Evolutionary conservation across 2,329 filamentous ascomycete species (phyloP), one percentile per base, ranked within the genome.

Genomic region (Pseudocercospora crystallina): DNA sequence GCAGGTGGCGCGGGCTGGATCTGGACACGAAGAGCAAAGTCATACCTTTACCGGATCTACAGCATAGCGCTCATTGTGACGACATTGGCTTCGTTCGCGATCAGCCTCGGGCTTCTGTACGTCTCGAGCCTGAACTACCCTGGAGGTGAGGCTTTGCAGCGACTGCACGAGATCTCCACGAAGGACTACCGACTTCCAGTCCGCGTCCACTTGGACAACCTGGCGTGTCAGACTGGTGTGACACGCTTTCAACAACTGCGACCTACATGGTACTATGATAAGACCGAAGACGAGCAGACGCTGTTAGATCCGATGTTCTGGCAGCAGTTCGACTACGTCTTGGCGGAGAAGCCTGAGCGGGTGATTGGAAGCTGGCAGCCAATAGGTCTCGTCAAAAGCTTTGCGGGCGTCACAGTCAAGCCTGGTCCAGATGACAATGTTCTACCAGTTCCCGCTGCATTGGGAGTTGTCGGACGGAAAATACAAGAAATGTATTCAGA

Each of bases 41-140:
- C 80, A 1, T 12, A 75, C 2, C 26, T 81, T 31, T 84, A 85
- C 64, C 66, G 72, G 5, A 41, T 85, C 1, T 69, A 83, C 8
- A 81, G 82, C 2, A 56, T 82, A 2, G 62, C 70, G 1, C 66
- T 95, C 2, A 66, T 81, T 2, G 66, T 76, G 1, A 90, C 87
- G 0, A 76, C 88, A 0, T 53, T 85, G 1, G 69, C 73, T 3
- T 81, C 83, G 1, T 81, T 88, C 53, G 71, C 75, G 5, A 74
- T 81, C 32, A 89, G 86, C 49, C 76, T 77, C 2, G 79, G 73
- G 30, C 82, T 95, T 72, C 82, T 96, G 2, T 78, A 86, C 26
- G 74, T 95, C 53, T 96, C 90, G 0, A 86, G 88, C 11, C 82
- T 95, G 50, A 99, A 96, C 72, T 99, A 99, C 66, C 94, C 94